Evolutionary conservation across 768 basidiomycete genomes (phyloP), one percentile per base, ranked within the genome.

Genomic region (Chlorophyllum brunneum): DNA sequence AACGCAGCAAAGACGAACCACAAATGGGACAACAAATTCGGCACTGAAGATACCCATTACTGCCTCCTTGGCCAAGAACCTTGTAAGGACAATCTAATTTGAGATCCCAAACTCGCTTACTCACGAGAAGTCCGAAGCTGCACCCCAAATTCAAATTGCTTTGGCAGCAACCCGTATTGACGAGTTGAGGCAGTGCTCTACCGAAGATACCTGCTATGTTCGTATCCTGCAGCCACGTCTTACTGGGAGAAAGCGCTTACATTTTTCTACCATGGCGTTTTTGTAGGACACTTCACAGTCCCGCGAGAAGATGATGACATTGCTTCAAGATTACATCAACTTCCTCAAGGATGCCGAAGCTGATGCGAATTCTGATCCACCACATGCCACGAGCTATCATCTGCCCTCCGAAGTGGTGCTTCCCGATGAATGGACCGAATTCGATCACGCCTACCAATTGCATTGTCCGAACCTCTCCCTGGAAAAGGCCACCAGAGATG

Each of bases 401-500:
- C 80, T 88, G 67, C 84, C 86, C 26, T 75, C 82, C 10, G 83
- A 86, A 59, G 77, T 80, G 38, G 77, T 86, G 29, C 81, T 83
- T 9, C 73, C 83, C 23, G 73, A 81, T 20, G 88, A 91, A 60
- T 86, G 82, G 87, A 79, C 78, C 2, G 81, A 84, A 54, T 98
- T 95, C 67, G 86, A 89, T 62, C 89, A 95, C 60, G 92, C 94
- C 22, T 92, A 94, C 63, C 90, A 95, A 61, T 78, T 93, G 13
- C 93, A 97, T 67, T 87, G 82, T 55, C 94, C 93, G 1, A 86
- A 82, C 42, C 76, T 95, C 40, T 84, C 83, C 59, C 74, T 93
- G 71, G 86, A 85, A 59, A 83, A 82, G 61, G 76, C 81, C 22
- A 81, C 85, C 26, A 83, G 93, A 56, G 87, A 95, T 66, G 90